phyloP scores from a whole-genome alignment of 1,139 yeast species.

The Blastobotrys arbuscula region DNA sequence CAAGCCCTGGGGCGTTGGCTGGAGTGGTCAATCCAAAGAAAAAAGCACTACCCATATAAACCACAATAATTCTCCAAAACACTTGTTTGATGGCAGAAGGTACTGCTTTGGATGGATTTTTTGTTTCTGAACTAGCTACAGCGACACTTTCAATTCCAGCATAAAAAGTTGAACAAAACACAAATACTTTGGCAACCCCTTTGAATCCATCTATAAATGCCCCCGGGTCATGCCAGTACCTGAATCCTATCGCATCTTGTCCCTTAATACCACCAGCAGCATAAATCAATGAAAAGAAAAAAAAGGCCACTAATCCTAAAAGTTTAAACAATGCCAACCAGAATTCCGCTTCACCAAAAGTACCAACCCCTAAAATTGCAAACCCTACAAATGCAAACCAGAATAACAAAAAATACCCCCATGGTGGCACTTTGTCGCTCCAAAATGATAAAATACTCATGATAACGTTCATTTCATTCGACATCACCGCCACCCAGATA shows the following conservation, averaged over 20 bases:
- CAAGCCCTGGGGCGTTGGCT: slow-evolving; percentile 45
- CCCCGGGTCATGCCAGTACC: slow-evolving; percentile 58
- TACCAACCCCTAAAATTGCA: slow-evolving; percentile 62
- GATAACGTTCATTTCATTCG: slow-evolving; percentile 54
- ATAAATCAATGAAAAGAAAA: slow-evolving; percentile 55
- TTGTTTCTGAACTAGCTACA: slow-evolving; percentile 79
- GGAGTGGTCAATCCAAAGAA: slow-evolving; percentile 62
- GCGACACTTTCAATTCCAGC: slow-evolving; percentile 82
- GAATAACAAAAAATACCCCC: slow-evolving; percentile 55
- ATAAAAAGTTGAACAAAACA: slow-evolving; percentile 80
- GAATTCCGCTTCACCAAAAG: slow-evolving; percentile 69
- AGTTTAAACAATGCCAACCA: slow-evolving; percentile 52
- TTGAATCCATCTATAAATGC: slow-evolving; percentile 63
- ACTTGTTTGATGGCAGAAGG: slow-evolving; percentile 70
- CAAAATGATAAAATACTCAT: slow-evolving; percentile 51
- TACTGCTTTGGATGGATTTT: slow-evolving; percentile 61
- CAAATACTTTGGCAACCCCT: slow-evolving; percentile 75
- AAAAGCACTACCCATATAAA: slow-evolving; percentile 55
- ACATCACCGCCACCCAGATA: slow-evolving; percentile 55
- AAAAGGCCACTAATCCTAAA: slow-evolving; percentile 56
- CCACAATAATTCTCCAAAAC: slow-evolving; percentile 62
- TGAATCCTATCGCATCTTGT: slow-evolving; percentile 57
- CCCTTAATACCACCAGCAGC: slow-evolving; percentile 64
- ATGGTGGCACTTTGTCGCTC: slow-evolving; percentile 59
- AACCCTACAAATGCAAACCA: slow-evolving; percentile 82